Percentiles rank a stretch among this genome's conserved stretches.
Conservation (phyloP, 225 moss, liverwort and hornwort species). For the Marchantia paleacea region DNA sequence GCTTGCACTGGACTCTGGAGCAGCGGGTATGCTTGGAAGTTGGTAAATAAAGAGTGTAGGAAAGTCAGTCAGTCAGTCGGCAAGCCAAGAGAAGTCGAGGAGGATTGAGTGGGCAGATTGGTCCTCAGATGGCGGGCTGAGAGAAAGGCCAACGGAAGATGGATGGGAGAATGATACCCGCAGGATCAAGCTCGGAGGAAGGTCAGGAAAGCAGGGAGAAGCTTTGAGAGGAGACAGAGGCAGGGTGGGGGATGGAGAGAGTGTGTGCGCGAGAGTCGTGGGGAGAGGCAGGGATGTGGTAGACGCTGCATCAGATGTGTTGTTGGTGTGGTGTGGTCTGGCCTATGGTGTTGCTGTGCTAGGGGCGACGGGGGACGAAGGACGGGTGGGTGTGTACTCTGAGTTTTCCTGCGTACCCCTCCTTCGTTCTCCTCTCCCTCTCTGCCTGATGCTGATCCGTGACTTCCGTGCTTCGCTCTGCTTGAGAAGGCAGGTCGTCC, state of each 20-base stretch:
- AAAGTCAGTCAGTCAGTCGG: not conserved
- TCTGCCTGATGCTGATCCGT: not conserved
- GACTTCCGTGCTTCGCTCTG: not conserved
- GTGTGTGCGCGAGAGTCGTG: no score
- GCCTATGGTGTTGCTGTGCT: not conserved
- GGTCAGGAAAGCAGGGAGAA: no score
- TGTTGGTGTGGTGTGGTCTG: not conserved
- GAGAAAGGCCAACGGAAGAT: not conserved
- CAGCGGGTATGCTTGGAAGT: not conserved
- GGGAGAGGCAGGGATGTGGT: no score
- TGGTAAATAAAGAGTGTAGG: not conserved
- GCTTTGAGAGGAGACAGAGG: no score
- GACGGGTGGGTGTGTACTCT: not conserved
- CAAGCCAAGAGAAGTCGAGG: not conserved
- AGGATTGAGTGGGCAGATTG: not conserved
- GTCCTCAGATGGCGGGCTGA: not conserved
- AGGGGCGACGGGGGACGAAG: no score
- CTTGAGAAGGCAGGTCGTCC: slow-evolving; percentile 18
- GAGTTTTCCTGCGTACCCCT: not conserved
- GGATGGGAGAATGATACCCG: not conserved
- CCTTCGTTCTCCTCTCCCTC: not conserved
- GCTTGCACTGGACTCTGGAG: not conserved
- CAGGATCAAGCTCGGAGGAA: not conserved
- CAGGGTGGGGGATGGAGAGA: no score
- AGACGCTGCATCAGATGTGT: no score